Base-by-base conservation (phyloP, 2,329 filamentous ascomycete genomes). In the Chalara sp. region DNA sequence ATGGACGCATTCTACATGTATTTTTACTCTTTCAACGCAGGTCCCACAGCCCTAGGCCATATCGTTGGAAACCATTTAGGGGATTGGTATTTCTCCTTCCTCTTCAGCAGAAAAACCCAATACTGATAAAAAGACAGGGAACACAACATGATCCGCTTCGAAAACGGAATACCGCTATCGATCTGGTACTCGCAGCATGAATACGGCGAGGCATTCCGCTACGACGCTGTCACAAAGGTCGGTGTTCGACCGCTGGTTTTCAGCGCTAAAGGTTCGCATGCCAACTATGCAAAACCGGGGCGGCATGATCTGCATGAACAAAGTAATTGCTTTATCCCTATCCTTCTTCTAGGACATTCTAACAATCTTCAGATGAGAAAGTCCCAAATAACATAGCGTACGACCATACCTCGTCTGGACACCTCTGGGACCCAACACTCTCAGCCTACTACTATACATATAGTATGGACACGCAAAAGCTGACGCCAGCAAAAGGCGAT, bases 111-210 rank as follows among this genome's bases (percentile, higher is more conserved):
- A 21, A 30, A n/a, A 31, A 28, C 29, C 31, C 12, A n/a, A 13
- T 39, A 13, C 29, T 28, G 28, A 10, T n/a, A 32, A 12, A 12
- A 31, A 40, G 8, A 8, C 8, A 61, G 59, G 59, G 92, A 97
- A 70, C 92, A 97, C 67, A 91, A 86, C 52, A 85, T 93, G 69
- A 78, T 96, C 32, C 86, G 92, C 13, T 97, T 97, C 66, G 79
- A 91, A 61, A 72, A 93, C 55, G 91, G 92, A 49, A 74, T 82
- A 48, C 92, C 92, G 1, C 84, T 87, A 55, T 83, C 84, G 46
- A 80, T 96, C 55, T 96, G 91, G 74, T 85, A 95, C 63, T 95
- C 89, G 56, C 90, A 96, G 65, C 92, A 97, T 65, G 84, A 87
- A 52, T 89, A 86, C 53, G 92, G 92, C 6, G 85, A 90, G 63